Conservation (phyloP, 768 basidiomycete species). For the Lentinula sp. region DNA sequence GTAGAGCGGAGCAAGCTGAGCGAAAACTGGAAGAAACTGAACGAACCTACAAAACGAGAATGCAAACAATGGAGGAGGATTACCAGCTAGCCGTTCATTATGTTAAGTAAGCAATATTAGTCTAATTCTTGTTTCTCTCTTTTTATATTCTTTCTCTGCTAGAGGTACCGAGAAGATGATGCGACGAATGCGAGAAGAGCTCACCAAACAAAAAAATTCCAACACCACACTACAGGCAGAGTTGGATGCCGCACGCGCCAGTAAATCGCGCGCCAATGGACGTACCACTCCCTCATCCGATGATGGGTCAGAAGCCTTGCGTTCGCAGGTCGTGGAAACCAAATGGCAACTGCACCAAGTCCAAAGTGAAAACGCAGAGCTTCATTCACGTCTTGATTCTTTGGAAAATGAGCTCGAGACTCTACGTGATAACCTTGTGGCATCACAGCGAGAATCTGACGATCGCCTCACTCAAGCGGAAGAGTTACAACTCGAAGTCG, state of each 20-base stretch:
- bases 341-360: conserved; percentile 73
- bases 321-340: conserved; percentile 67
- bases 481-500: conserved; percentile 77
- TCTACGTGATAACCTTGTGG: conserved; percentile 63
- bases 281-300: conserved; percentile 75
- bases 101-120: conserved; percentile 62
- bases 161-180: conserved; percentile 99
- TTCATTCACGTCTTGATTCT: conserved; percentile 63
- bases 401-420: conserved; percentile 72
- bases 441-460: conserved; percentile 73
- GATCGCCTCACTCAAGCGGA: conserved; percentile 71
- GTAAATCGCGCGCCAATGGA: conserved; percentile 61
- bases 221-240: conserved; percentile 82
- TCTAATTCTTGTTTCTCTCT: conserved; percentile 7
- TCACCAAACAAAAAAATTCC: conserved; percentile 82
- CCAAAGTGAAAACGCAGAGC: conserved; percentile 68
- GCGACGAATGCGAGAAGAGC: conserved; percentile 91
- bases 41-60: conserved; percentile 66
- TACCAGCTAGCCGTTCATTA: conserved; percentile 97
- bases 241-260: conserved; percentile 63
- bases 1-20: conserved; percentile 61
- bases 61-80: conserved; percentile 90
- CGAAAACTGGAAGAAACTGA: conserved; percentile 76
- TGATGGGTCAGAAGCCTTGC: conserved; percentile 59
- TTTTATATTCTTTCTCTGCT: conserved; percentile 13